Evolutionary conservation across 2,329 filamentous ascomycete genomes (phyloP), one percentile per base, ranked within the genome.

Genomic region (Nannizziopsis arthrosporioides): DNA sequence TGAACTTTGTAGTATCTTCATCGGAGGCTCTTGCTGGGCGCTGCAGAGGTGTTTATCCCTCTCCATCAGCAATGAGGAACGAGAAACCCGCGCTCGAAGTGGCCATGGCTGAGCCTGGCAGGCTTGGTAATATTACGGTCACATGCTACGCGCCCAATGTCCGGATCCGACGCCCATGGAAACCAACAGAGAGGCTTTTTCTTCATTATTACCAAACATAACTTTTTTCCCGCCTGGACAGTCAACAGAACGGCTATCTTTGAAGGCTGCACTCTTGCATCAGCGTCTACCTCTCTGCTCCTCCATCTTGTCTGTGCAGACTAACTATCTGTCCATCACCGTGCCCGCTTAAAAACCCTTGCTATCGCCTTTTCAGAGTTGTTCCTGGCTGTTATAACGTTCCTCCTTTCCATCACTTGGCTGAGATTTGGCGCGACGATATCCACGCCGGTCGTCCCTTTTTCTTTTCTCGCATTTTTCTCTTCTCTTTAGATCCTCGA

Each of bases 401-500:
- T 31, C 40, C 32, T 32, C 19, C 32, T 39, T 18, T 46, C 30
- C 10, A 18, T 48, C 39, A 27, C 27, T 35, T 30, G 12, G 41
- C 47, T 50, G 48, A 45, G 47, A 44, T 19, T 39, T 43, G 22
- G 22, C 22, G 22, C 22, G 22, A 27, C 22, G 7, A 27, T 7
- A 27, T 3, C 22, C 22, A 27, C 22, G 7, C 22, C 7, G 22
- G 22, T 27, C 7, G 3, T 27, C 22, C 22, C 22, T 53, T 51
- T 39, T 39, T 44, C 44, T 52, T 42, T 44, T 41, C 48, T 38
- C 47, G 44, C 43, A 44, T 51, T 48, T 44, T 43, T 54, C 49
- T 50, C 49, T 54, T 49, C 42, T 44, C n/a, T 17, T 40, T 55
- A 47, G 55, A 53, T 53, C 51, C 49, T 47, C 47, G 48, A 57